These are phyloP conservation scores for Hypoxylon sp. DNA, from an alignment of 2,329 filamentous ascomycete species.

Conservation along the genomic window DNA sequence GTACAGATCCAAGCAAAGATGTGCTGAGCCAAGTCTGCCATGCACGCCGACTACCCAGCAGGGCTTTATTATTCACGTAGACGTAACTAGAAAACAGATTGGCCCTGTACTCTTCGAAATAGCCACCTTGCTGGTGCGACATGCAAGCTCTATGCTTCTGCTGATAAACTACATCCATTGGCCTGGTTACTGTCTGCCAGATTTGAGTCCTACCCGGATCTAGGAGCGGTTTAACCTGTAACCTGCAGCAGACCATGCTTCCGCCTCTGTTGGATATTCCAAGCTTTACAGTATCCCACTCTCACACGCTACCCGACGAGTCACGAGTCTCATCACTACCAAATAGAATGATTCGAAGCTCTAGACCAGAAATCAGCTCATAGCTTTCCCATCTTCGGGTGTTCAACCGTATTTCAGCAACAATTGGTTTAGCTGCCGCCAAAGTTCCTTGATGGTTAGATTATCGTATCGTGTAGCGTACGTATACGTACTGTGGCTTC, in stretches of 20 bases:
- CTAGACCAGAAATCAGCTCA: slow-evolving; percentile 23
- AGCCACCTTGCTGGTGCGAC: slow-evolving; percentile 11
- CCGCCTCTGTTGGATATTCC: slow-evolving; percentile 3
- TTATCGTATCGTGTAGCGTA: background rate
- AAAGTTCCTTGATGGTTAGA: slow-evolving; percentile 5
- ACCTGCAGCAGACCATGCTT: slow-evolving; percentile 23
- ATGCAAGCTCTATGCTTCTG: slow-evolving; percentile 27
- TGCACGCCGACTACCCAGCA: slow-evolving; percentile 30
- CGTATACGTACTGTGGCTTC: slow-evolving; percentile 14
- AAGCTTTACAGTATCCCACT: slow-evolving; percentile 14
- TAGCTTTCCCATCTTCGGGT: background rate
- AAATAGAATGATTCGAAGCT: slow-evolving; percentile 17
- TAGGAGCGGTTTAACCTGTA: slow-evolving; percentile 18
- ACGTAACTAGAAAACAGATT: slow-evolving; percentile 11
- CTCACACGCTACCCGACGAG: slow-evolving; percentile 14
- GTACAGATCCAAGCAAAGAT: slow-evolving; percentile 31
- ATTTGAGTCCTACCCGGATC: slow-evolving; percentile 21
- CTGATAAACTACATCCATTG: slow-evolving; percentile 12
- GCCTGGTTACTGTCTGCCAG: slow-evolving; percentile 20
- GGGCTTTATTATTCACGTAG: slow-evolving; percentile 27
- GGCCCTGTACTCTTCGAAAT: slow-evolving; percentile 6
- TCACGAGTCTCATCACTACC: slow-evolving; percentile 8
- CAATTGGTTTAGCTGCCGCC: slow-evolving; percentile 8
- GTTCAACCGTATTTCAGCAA: slow-evolving; percentile 3
- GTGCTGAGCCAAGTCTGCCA: slow-evolving; percentile 27